Evolutionary conservation across 2,329 filamentous ascomycete species (phyloP), one percentile per base, ranked within the genome.

Genomic region (Neopestalotiopsis sp.): DNA sequence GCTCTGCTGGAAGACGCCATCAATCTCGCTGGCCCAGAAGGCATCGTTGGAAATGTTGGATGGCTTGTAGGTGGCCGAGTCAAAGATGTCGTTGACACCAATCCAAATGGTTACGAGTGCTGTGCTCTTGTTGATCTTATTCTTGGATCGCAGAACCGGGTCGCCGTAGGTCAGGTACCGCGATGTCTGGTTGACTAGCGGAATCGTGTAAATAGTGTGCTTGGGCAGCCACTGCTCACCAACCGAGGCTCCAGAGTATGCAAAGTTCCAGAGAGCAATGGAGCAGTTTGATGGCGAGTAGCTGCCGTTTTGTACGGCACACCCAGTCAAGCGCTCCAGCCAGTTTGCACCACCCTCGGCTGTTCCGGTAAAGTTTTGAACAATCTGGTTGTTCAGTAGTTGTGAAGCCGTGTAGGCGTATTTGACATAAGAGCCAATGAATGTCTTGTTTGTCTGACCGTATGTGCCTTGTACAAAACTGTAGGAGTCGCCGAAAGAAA

Each of bases 191-290:
- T 85, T 83, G 60, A 83, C 82, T 14, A 88, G 78, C 1, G 81
- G 81, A 20, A 85, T 78, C 2, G 84, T 86, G 72, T 79, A 86
- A 71, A 84, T 81, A 74, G 87, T 85, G 69, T 89, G 86, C 5
- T 85, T 79, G 0, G 84, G 81, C 1, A 84, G 84, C 71, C 79
- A 81, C 68, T 80, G 75, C 9, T 78, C 78, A 6, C 83, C 83
- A 20, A 87, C 81, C 67, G 88, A 84, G 0, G 84, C 81, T 2
- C 86, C 86, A 1, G 84, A 86, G 69, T 87, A 88, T 0, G 86
- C 86, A 72, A 88, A 88, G 68, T 88, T 83, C 86, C 86, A 89
- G 0, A 89, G 78, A 66, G 88, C 84, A 12, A 77, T 79, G 10
- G 79, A 70, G 72, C 86, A 88, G 24, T 77, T 78, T 1, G 76